These are phyloP conservation scores for Chamaecyparis obtusa DNA, from an alignment of 75 land plant genomes.

Conservation along the genomic window DNA sequence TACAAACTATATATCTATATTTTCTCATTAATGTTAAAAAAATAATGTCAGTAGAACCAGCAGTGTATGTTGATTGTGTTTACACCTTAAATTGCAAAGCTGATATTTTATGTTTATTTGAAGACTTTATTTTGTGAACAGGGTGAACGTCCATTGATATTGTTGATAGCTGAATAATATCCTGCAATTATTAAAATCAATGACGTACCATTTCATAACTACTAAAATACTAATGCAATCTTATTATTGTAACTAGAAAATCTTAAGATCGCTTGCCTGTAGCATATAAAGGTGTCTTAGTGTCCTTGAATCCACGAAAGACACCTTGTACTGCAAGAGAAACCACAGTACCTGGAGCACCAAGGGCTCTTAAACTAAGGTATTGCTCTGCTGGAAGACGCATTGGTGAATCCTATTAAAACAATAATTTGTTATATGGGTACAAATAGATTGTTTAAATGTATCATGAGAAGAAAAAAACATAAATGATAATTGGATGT, in stretches of 20 bases:
- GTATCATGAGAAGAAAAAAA: neutral
- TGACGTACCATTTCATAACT: neutral
- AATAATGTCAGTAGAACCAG: neutral
- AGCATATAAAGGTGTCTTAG: constrained; percentile 92
- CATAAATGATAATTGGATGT: neutral
- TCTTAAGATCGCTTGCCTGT: constrained; percentile 39
- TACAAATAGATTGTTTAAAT: neutral
- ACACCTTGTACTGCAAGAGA: constrained; percentile 94
- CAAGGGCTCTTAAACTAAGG: constrained; percentile 84
- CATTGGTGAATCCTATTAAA: constrained; percentile 85
- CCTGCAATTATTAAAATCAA: neutral
- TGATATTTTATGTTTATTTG: neutral
- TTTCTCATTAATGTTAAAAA: neutral
- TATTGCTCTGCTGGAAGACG: constrained; percentile 71
- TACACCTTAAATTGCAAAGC: neutral
- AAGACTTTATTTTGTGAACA: neutral
- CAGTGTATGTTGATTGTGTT: neutral
- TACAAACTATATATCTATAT: neutral
- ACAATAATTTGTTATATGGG: neutral
- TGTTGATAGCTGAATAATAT: neutral
- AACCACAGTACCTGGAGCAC: constrained; percentile 84
- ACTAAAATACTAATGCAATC: too few species aligned
- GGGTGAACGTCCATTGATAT: neutral
- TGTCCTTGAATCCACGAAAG: constrained; percentile 92
- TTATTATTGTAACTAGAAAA: neutral